Evolutionary conservation across 176 grass and related monocot species (phyloP), one percentile per base, ranked within the genome.

Genomic region (Oryza australiensis): DNA sequence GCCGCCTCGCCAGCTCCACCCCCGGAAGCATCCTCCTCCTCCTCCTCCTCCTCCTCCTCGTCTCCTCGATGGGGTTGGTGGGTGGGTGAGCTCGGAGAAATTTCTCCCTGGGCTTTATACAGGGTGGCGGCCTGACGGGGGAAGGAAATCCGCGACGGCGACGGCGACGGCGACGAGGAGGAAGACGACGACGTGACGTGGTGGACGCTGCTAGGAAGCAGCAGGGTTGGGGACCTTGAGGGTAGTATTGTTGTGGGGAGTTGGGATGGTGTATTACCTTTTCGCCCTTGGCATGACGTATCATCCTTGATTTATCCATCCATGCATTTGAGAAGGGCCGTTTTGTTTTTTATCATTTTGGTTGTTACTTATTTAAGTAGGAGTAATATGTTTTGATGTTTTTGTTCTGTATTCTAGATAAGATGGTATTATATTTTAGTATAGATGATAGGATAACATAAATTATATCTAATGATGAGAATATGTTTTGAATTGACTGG

Each of bases 1-100:
- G 86, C 62, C 91, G 91, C 48, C 94, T 86, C 30, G 94, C 92
- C 5, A 97, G 66, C 68, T 94, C 92, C 26, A 97, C 94, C 12
- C 90, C 92, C 10, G 94, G 94, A 2, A 97, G 83, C 92, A 97
- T 97, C 63, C n/a, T 2, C 48, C 12, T 77, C 3, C 51, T 3
- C 22, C 24, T 76, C n/a, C 12, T 4, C 43, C 11, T 43, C 26
- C 71, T 18, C 62, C 26, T 12, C 48, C 5, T 55, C 18, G 18
- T 22, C 49, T 8, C 1, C 18, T 22, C n/a, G 55, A 3, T 10
- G 55, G 55, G 22, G 55, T 60, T 60, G 55, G 55, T 60, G 53
- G 22, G 48, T 51, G 48, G 48, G 55, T 59, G 49, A 55, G 18
- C 20, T 23, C 55, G n/a, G 55, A 60, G 55, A 24, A 60, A 60